Conservation (phyloP, 1,139 yeast species). For the Insectozyma bohioensis region DNA sequence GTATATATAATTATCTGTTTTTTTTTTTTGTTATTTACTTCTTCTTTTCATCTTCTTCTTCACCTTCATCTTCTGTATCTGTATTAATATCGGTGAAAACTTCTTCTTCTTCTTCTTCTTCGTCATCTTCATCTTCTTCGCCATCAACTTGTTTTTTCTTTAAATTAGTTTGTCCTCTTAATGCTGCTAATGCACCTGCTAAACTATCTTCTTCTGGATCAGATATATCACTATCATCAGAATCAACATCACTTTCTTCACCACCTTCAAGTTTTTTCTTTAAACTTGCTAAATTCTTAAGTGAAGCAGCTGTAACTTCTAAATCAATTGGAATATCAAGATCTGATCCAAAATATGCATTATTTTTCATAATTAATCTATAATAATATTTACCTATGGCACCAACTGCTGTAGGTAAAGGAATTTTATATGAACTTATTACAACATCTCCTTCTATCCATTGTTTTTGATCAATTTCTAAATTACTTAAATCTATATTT, state of each 20-base stretch:
- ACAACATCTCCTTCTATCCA: slow-evolving; percentile 48
- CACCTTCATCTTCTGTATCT: slow-evolving; percentile 55
- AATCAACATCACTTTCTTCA: slow-evolving; percentile 22
- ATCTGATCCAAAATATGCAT: slow-evolving; percentile 72
- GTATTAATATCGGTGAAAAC: slow-evolving; percentile 50
- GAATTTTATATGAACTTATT: slow-evolving; percentile 73
- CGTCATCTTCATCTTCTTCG: slow-evolving; percentile 37
- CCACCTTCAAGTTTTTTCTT: slow-evolving; percentile 18
- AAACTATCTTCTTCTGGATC: slow-evolving; percentile 65
- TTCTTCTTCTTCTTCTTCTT: slow-evolving; percentile 37
- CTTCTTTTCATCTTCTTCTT: no score
- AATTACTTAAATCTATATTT: slow-evolving; percentile 55
- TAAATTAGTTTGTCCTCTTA: slow-evolving; percentile 54
- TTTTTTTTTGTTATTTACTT: no score
- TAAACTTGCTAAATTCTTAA: slow-evolving; percentile 10
- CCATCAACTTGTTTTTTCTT: slow-evolving; percentile 16
- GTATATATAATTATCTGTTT: no score
- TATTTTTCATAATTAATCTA: slow-evolving; percentile 61
- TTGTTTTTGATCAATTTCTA: slow-evolving; percentile 48
- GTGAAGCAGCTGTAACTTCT: slow-evolving; percentile 42
- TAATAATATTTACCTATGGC: slow-evolving; percentile 61
- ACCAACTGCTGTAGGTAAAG: slow-evolving; percentile 64
- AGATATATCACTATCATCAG: slow-evolving; percentile 50
- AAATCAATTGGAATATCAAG: slow-evolving; percentile 64
- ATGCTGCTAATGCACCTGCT: slow-evolving; percentile 64